Conservation (phyloP, 169 alveolate species). For the Plasmodium fragile region DNA sequence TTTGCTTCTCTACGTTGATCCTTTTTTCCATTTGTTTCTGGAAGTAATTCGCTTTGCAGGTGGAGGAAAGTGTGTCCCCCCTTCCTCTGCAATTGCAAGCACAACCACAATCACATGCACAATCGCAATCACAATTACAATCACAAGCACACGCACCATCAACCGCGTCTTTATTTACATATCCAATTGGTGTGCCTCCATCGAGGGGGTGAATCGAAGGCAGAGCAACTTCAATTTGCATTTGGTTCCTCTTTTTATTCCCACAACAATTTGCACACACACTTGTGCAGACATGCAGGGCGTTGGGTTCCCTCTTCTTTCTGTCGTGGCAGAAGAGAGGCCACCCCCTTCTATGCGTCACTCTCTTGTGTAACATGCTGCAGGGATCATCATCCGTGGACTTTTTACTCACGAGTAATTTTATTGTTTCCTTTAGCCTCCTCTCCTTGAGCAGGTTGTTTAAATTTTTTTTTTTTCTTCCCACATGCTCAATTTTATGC, state of each 20-base stretch:
- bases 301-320: neutral
- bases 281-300: neutral
- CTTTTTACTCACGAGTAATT: neutral
- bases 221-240: neutral
- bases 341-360: neutral
- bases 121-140: too few species aligned
- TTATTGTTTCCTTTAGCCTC: neutral
- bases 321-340: neutral
- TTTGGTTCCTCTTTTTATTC: neutral
- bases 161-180: neutral
- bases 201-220: neutral
- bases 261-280: neutral
- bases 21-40: constrained; percentile 4
- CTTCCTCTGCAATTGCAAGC: neutral
- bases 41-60: neutral
- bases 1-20: constrained; percentile 23
- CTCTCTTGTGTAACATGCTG: neutral
- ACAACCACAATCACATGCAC: too few species aligned
- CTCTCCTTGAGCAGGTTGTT: neutral
- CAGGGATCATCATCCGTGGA: neutral
- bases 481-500: too few species aligned
- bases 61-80: constrained; percentile 1
- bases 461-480: neutral
- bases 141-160: too few species aligned
- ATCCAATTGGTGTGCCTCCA: neutral